Conservation (phyloP, 352 stramenopile genomes). For the Pythium myriotylum region DNA sequence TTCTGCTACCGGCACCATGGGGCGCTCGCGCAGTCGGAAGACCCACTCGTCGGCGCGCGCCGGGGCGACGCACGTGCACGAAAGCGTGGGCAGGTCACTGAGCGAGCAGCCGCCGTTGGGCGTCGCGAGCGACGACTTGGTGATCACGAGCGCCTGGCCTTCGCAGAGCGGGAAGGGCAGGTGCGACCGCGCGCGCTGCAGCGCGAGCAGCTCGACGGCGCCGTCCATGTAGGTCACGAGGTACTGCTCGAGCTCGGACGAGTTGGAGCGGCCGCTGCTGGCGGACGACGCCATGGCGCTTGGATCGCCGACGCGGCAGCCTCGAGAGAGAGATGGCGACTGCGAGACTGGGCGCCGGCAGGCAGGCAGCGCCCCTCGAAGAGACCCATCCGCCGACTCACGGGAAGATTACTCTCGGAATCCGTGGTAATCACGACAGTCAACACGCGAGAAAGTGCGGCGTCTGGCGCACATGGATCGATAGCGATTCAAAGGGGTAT, state of each 20-base stretch:
- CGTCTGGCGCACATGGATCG: no score
- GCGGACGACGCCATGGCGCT: no score
- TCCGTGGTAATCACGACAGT: no score
- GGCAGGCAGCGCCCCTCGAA: no score
- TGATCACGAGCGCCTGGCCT: neutral
- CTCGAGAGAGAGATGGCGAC: no score
- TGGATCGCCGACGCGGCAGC: no score
- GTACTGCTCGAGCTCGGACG: neutral
- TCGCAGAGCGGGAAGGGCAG: neutral
- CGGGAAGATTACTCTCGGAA: no score
- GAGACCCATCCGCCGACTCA: no score
- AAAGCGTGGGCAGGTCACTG: neutral
- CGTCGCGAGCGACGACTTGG: neutral
- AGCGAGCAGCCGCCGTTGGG: neutral
- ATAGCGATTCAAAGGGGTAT: no score
- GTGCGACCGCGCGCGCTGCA: neutral
- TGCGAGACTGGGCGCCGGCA: no score
- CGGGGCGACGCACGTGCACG: neutral
- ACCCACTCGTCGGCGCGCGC: neutral
- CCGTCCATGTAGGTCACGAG: neutral
- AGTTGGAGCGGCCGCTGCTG: neutral
- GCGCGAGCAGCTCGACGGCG: neutral
- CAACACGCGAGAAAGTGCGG: no score
- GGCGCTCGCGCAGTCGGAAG: neutral
- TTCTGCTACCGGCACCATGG: neutral